Evolutionary conservation across 106 monocot species (phyloP).

Genomic region (Allium sativum): DNA sequence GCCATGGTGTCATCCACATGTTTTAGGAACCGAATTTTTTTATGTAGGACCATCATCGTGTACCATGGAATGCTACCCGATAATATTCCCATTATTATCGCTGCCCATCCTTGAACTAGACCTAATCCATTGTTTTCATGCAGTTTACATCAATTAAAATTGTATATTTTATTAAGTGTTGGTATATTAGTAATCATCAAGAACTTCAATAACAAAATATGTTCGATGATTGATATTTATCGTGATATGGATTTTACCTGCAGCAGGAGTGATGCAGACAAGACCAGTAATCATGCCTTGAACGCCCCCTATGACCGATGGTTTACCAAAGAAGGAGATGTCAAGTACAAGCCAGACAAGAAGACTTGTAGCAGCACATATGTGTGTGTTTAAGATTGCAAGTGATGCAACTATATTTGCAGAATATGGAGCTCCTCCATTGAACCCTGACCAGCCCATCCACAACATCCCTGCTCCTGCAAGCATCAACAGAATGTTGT

Average conservation of each 20-base stretch:
- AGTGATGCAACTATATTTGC: constrained; percentile 15
- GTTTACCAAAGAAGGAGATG: constrained; percentile 51
- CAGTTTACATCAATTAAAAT: too few relatives aligned
- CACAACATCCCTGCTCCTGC: constrained; percentile 15
- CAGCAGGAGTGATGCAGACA: constrained; percentile 68
- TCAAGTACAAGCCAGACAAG: constrained; percentile 62
- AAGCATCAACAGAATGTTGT: constrained; percentile 14
- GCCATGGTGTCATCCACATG: constrained; percentile 16
- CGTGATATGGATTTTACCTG: constrained; percentile 15
- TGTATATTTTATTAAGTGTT: too few relatives aligned
- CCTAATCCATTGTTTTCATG: neutral
- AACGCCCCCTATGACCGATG: constrained; percentile 58
- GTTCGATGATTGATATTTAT: neutral
- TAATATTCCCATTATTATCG: constrained; percentile 8
- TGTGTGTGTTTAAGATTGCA: constrained; percentile 15
- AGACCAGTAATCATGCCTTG: constrained; percentile 84
- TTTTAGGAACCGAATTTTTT: constrained; percentile 9
- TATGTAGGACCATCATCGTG: constrained; percentile 23
- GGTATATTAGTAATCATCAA: too few relatives aligned
- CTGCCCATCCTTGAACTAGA: constrained; percentile 12
- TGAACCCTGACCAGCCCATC: constrained; percentile 21
- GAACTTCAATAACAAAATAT: too few relatives aligned
- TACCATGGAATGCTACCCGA: constrained; percentile 19
- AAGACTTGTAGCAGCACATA: constrained; percentile 51
- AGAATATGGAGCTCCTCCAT: constrained; percentile 13